phyloP scores from a whole-genome alignment of 345 rosid species.

The Adansonia digitata region DNA sequence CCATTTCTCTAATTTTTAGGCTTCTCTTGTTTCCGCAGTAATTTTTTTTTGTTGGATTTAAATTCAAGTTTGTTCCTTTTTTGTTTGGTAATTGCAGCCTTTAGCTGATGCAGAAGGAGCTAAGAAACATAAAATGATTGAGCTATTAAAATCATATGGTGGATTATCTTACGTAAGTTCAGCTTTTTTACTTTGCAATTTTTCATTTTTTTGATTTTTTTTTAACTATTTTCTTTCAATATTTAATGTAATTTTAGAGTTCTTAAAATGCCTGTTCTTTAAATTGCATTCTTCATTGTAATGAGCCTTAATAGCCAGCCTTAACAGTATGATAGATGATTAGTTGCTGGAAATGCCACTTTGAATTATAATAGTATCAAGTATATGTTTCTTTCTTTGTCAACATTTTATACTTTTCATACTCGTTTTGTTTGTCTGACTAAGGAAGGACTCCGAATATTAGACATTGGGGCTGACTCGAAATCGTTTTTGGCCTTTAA shows the following conservation, averaged over 20 bases:
- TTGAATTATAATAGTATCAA: neutral
- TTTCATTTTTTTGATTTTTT: neutral
- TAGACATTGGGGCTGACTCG: neutral
- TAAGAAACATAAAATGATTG: slow-evolving; percentile 65
- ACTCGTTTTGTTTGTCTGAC: neutral
- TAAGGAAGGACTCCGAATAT: neutral
- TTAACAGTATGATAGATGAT: neutral
- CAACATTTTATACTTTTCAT: neutral
- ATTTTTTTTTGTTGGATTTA: neutral
- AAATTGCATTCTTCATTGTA: neutral
- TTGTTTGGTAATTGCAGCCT: slow-evolving; percentile 48
- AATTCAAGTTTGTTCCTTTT: neutral
- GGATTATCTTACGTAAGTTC: slow-evolving; percentile 87
- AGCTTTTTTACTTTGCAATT: neutral
- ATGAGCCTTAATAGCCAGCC: neutral
- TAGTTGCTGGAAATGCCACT: neutral
- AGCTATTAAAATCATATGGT: slow-evolving; percentile 67
- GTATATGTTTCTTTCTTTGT: neutral
- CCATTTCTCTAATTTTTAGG: neutral
- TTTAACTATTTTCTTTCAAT: neutral
- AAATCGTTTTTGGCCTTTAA: neutral
- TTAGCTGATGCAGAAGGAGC: slow-evolving; percentile 99
- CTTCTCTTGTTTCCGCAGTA: neutral
- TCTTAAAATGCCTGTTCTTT: neutral
- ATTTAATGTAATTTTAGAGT: neutral